Evolutionary conservation across 2,329 filamentous ascomycete species (phyloP).

Genomic region (Zymoseptoria tritici): DNA sequence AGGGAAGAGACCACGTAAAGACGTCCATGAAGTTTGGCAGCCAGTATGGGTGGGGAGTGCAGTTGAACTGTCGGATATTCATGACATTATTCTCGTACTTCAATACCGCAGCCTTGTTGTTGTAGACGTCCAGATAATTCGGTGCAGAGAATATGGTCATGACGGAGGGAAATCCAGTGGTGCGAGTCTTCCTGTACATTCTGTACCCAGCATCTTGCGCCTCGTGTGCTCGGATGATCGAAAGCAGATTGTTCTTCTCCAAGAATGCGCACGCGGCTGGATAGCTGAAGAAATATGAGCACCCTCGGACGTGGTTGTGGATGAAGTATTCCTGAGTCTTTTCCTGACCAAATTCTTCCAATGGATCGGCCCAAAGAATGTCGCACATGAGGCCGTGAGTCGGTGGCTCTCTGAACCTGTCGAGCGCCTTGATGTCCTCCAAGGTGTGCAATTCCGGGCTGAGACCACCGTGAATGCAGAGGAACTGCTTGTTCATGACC

Average conservation of each 20-base stretch:
- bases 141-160: slow-evolving; percentile 99
- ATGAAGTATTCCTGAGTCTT: slow-evolving; percentile 97
- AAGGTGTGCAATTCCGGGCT: slow-evolving; percentile 94
- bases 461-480: slow-evolving; percentile 94
- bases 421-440: slow-evolving; percentile 94
- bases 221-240: slow-evolving; percentile 94
- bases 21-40: slow-evolving; percentile 99
- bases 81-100: slow-evolving; percentile 99
- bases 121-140: slow-evolving; percentile 98
- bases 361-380: slow-evolving; percentile 94
- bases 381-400: slow-evolving; percentile 99
- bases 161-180: slow-evolving; percentile 95
- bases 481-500: slow-evolving; percentile 99
- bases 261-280: slow-evolving; percentile 93
- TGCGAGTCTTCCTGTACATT: slow-evolving; percentile 98
- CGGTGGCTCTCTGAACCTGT: slow-evolving; percentile 93
- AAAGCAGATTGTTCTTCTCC: slow-evolving; percentile 97
- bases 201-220: slow-evolving; percentile 97
- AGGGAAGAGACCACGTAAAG: slow-evolving; percentile 98
- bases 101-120: slow-evolving; percentile 97
- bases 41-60: slow-evolving; percentile 98
- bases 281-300: slow-evolving; percentile 99
- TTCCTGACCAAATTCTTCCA: slow-evolving; percentile 97
- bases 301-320: slow-evolving; percentile 96
- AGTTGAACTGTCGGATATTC: slow-evolving; percentile 99